phyloP scores from a whole-genome alignment of 2,329 filamentous ascomycete species.

The Aspergillus pseudoglaucus region DNA sequence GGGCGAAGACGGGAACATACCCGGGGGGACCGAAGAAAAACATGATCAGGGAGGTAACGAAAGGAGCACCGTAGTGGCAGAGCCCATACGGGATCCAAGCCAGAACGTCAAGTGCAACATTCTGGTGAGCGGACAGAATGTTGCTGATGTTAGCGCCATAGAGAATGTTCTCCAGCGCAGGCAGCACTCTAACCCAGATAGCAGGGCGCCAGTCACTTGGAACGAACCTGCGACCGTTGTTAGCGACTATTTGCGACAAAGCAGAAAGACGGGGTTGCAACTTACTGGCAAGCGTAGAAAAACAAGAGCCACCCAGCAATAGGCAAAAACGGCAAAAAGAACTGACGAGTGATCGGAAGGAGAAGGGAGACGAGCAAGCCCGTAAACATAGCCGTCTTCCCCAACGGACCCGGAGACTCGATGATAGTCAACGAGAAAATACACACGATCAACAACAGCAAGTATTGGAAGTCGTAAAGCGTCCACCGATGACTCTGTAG shows the following conservation, averaged over 20 bases:
- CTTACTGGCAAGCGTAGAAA: slow-evolving; percentile 90
- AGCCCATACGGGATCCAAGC: slow-evolving; percentile 93
- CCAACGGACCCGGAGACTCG: slow-evolving; percentile 66
- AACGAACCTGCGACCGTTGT: slow-evolving; percentile 63
- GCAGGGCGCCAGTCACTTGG: slow-evolving; percentile 80
- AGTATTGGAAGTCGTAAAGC: slow-evolving; percentile 77
- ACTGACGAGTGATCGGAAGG: slow-evolving; percentile 80
- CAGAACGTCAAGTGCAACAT: slow-evolving; percentile 73
- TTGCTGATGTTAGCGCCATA: slow-evolving; percentile 95
- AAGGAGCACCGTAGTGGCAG: slow-evolving; percentile 80
- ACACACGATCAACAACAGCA: slow-evolving; percentile 64
- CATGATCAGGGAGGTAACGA: slow-evolving; percentile 69
- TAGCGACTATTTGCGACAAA: slow-evolving; percentile 7
- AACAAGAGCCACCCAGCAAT: slow-evolving; percentile 83
- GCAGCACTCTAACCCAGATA: slow-evolving; percentile 92
- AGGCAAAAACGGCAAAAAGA: slow-evolving; percentile 79
- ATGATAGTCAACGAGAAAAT: slow-evolving; percentile 82
- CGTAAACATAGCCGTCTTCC: slow-evolving; percentile 67
- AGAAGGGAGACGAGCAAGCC: slow-evolving; percentile 64
- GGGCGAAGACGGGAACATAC: slow-evolving; percentile 75
- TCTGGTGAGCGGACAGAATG: slow-evolving; percentile 84
- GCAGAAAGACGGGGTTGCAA: slow-evolving; percentile 16
- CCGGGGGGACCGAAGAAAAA: slow-evolving; percentile 86
- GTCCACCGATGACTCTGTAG: slow-evolving; percentile 75
- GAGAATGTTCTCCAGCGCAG: slow-evolving; percentile 89